phyloP scores from a whole-genome alignment of 768 basidiomycete genomes.

The Auriculariales sp. region DNA sequence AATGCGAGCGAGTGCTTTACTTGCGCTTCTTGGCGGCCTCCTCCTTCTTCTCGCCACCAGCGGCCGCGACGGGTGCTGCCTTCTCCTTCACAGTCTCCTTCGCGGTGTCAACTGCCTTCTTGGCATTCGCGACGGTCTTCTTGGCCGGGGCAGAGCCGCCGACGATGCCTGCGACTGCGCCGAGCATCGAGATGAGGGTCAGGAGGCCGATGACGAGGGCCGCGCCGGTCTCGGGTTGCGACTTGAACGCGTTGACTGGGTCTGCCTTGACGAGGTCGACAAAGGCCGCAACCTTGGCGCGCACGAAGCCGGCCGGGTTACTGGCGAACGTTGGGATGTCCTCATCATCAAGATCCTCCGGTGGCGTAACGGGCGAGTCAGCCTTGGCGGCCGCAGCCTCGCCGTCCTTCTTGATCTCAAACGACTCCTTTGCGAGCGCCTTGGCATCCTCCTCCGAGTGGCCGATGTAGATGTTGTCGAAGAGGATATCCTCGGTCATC shows the following conservation, averaged over 20 bases:
- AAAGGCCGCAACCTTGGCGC: conserved; percentile 66
- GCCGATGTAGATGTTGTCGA: conserved; percentile 88
- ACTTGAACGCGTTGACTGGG: conserved; percentile 70
- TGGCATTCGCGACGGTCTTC: conserved; percentile 55
- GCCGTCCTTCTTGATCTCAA: conserved; percentile 73
- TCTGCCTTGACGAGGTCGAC: conserved; percentile 60
- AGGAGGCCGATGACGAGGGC: conserved; percentile 60
- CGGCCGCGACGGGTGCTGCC: conserved; percentile 53
- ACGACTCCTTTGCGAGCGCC: conserved; percentile 74
- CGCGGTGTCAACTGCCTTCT: conserved; percentile 63
- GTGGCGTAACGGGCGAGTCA: conserved; percentile 11
- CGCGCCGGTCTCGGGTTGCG: conserved; percentile 76
- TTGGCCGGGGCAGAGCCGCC: conserved; percentile 35
- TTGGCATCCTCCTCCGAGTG: conserved; percentile 81
- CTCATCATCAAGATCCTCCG: conserved; percentile 29
- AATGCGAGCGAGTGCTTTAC: conserved; percentile 17
- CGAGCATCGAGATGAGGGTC: conserved; percentile 76
- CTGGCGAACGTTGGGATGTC: conserved; percentile 46
- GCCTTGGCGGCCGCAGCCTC: conserved; percentile 54
- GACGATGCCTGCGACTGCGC: conserved; percentile 63
- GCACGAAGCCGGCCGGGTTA: conserved; percentile 70
- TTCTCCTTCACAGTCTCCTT: conserved; percentile 44
- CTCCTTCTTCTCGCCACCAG: conserved; percentile 61
- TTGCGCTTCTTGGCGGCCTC: conserved; percentile 66
- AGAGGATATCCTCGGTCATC: conserved; percentile 92